Conservation (phyloP, 1,284 basidiomycete genomes). For the Cronartium ribicola region DNA sequence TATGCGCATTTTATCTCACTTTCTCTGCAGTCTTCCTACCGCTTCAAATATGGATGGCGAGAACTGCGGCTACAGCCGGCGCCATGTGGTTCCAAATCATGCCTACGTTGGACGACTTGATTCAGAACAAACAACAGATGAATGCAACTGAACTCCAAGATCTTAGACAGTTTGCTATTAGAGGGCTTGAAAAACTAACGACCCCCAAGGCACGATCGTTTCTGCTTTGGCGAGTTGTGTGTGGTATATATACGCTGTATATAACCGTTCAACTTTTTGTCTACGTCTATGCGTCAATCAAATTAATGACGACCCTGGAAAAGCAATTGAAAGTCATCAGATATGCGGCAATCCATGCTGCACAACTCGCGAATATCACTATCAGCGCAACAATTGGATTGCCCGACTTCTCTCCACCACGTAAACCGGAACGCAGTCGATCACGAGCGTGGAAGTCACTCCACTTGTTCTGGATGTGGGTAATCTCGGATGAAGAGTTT, state of each 20-base stretch:
- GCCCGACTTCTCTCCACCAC: neutral
- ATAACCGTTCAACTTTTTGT: neutral
- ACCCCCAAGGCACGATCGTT: neutral
- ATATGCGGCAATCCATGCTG: neutral
- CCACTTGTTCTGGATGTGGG: neutral
- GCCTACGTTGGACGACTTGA: neutral
- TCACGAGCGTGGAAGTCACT: neutral
- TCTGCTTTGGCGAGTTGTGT: neutral
- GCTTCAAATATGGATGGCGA: neutral
- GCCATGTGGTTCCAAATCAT: neutral
- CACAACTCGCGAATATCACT: neutral
- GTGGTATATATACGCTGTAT: neutral
- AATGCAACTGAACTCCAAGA: neutral
- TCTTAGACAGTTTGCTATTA: neutral
- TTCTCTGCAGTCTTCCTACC: neutral
- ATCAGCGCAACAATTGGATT: neutral
- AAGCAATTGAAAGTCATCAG: neutral
- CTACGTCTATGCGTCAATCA: neutral
- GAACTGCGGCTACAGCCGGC: neutral
- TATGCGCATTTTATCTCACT: neutral
- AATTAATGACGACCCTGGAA: neutral
- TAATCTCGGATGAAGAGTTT: neutral
- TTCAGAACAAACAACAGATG: neutral
- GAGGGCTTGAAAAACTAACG: neutral
- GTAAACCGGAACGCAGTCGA: neutral